Conservation (phyloP, 2,329 filamentous ascomycete genomes). For the Pseudogymnoascus sp. region DNA sequence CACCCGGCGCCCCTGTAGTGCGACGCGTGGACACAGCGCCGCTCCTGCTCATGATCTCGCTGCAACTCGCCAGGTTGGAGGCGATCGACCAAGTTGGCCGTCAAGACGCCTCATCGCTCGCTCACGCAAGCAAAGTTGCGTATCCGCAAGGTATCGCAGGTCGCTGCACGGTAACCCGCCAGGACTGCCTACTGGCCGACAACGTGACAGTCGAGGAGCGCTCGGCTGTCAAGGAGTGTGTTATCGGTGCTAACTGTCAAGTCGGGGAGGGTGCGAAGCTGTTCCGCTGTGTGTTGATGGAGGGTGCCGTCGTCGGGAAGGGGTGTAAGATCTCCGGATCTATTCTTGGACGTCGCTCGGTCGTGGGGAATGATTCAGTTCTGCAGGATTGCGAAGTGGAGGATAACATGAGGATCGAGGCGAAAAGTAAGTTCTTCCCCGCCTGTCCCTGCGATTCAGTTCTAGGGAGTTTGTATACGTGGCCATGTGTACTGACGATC, state of each 20-base stretch:
- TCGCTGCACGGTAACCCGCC: conserved; percentile 71
- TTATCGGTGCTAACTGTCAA: conserved; percentile 79
- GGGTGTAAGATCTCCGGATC: conserved; percentile 80
- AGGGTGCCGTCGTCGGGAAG: conserved; percentile 76
- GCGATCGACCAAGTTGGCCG: conserved; percentile 55
- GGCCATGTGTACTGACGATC: conserved; percentile 17
- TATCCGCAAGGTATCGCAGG: conserved; percentile 74
- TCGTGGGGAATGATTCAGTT: conserved; percentile 73
- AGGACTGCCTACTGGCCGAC: conserved; percentile 75
- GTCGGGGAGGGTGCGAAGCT: conserved; percentile 81
- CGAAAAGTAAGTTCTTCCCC: conserved; percentile 51
- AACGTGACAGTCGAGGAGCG: conserved; percentile 87
- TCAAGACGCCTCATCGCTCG: conserved; percentile 58
- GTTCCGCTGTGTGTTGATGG: conserved; percentile 85
- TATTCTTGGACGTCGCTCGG: conserved; percentile 71
- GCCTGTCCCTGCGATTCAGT: background rate
- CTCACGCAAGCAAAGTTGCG: conserved; percentile 70
- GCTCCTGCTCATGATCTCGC: conserved; percentile 70
- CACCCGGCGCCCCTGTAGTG: conserved; percentile 52
- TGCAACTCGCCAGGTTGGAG: conserved; percentile 79
- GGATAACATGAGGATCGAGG: conserved; percentile 76
- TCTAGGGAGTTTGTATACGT: background rate
- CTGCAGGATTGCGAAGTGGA: conserved; percentile 88
- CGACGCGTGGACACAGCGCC: conserved; percentile 82
- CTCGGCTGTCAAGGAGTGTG: conserved; percentile 82